Percentiles rank a stretch among this genome's conserved stretches.
Evolutionary conservation across 768 basidiomycete genomes (phyloP).

Genomic region (Xanthoconium stramineum): DNA sequence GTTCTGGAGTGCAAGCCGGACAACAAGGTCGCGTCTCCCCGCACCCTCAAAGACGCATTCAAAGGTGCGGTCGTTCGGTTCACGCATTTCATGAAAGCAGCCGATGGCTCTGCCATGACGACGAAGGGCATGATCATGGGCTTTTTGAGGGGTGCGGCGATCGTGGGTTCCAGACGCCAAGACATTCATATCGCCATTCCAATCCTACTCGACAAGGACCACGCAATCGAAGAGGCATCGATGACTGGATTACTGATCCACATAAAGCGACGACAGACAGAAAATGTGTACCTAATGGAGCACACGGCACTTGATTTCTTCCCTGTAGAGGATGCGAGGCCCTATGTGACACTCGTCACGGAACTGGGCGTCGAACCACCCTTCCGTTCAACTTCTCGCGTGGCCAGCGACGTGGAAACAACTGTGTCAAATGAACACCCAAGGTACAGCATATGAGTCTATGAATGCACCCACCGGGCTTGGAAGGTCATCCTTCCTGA

Average conservation of each 20-base stretch:
- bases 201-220: background rate
- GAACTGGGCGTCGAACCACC: too few relatives aligned
- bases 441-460: too few relatives aligned
- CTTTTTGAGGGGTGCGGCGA: background rate
- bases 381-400: too few relatives aligned
- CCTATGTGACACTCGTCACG: background rate
- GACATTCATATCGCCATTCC: background rate
- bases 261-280: background rate
- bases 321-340: background rate
- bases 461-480: too few relatives aligned
- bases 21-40: background rate
- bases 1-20: background rate
- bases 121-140: background rate
- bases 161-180: too few relatives aligned
- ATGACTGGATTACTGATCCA: background rate
- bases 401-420: too few relatives aligned
- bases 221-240: background rate
- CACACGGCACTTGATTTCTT: background rate
- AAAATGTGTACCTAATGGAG: background rate
- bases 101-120: background rate
- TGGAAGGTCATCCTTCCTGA: too few relatives aligned
- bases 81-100: background rate
- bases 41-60: background rate
- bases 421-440: too few relatives aligned
- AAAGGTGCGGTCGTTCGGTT: background rate